Conservation (phyloP, 2,329 filamentous ascomycete species). For the Teratosphaeria epicoccoides region DNA sequence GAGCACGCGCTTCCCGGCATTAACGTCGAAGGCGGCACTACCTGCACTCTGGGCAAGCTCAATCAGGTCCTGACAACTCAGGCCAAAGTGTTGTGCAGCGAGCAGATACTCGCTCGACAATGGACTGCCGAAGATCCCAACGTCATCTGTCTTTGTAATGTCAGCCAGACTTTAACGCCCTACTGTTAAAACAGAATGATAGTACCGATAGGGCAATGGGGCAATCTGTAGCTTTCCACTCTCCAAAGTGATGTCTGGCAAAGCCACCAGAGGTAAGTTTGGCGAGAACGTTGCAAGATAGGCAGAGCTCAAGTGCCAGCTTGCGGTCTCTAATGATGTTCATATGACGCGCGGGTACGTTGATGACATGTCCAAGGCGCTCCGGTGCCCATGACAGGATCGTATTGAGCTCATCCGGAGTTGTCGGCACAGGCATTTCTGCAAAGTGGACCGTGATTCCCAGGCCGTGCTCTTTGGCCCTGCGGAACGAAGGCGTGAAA, state of each 20-base stretch:
- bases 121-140: constrained; percentile 67
- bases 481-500: constrained; percentile 49
- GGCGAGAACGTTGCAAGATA: constrained; percentile 72
- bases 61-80: constrained; percentile 35
- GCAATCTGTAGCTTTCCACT: constrained; percentile 52
- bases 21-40: constrained; percentile 59
- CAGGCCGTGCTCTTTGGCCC: constrained; percentile 46
- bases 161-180: constrained; percentile 9
- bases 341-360: constrained; percentile 54
- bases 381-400: constrained; percentile 57
- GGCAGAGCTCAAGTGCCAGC: constrained; percentile 62
- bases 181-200: constrained; percentile 14
- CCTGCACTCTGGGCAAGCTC: constrained; percentile 51
- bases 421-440: constrained; percentile 50
- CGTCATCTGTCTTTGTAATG: constrained; percentile 65
- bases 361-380: constrained; percentile 68
- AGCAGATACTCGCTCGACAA: constrained; percentile 69
- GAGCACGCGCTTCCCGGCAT: constrained; percentile 49
- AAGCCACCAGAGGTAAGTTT: constrained; percentile 58
- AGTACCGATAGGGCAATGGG: constrained; percentile 59
- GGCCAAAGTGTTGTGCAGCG: constrained; percentile 21
- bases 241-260: constrained; percentile 64
- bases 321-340: constrained; percentile 42
- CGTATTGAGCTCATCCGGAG: constrained; percentile 49
- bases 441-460: constrained; percentile 69